Conservation (phyloP, 768 basidiomycete genomes). For the Boletus vinaceobasis region DNA sequence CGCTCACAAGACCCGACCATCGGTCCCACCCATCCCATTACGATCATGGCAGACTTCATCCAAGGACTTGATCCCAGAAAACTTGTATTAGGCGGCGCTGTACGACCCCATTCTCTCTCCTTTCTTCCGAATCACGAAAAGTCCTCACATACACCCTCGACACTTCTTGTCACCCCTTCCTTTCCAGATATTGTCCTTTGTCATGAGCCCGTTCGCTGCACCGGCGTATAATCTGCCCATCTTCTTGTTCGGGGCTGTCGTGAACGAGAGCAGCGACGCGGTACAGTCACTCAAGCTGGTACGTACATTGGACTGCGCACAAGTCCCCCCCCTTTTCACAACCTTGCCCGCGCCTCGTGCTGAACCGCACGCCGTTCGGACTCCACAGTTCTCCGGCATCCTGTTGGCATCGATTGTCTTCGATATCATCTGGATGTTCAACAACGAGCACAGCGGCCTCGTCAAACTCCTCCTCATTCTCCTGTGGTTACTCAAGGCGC, state of each 20-base stretch:
- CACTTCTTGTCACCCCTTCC: too few relatives aligned
- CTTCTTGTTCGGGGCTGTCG: conserved; percentile 74
- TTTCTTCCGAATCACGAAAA: background rate
- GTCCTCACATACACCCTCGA: background rate
- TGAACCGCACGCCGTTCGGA: background rate
- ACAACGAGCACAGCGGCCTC: conserved; percentile 52
- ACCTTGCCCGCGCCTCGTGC: background rate
- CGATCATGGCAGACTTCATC: conserved; percentile 58
- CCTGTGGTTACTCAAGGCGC: conserved; percentile 58
- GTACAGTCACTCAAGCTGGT: conserved; percentile 64
- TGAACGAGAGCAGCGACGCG: conserved; percentile 65
- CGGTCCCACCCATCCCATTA: background rate
- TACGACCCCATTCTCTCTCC: conserved; percentile 27
- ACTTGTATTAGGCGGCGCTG: conserved; percentile 61
- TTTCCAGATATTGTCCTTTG: conserved; percentile 65
- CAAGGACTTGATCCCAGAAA: conserved; percentile 72
- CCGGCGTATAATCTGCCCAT: conserved; percentile 81
- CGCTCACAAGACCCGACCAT: too few relatives aligned
- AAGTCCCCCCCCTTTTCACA: too few relatives aligned
- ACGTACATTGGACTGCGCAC: too few relatives aligned
- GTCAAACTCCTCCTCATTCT: conserved; percentile 52
- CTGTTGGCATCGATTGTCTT: conserved; percentile 59
- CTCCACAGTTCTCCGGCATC: conserved; percentile 61
- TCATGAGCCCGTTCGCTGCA: conserved; percentile 49
- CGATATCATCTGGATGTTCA: conserved; percentile 70